Conservation (phyloP, 192 early-diverging fungal genomes). For the Coemansia sp. region DNA sequence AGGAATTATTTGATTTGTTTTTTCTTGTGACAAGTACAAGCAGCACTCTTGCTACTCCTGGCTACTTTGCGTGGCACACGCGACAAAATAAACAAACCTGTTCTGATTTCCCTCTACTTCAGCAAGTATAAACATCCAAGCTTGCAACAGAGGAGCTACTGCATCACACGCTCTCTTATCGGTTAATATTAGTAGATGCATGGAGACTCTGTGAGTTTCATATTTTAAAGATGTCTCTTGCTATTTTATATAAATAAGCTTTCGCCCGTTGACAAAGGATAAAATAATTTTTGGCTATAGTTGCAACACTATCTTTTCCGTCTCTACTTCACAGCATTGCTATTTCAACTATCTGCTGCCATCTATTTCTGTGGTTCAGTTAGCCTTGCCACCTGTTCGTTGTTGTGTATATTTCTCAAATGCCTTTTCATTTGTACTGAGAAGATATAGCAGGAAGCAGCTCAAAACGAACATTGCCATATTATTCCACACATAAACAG, state of each 20-base stretch:
- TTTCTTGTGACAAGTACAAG: neutral
- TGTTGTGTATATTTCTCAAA: too few relatives aligned
- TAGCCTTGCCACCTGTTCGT: too few relatives aligned
- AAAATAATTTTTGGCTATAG: neutral
- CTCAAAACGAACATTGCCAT: too few relatives aligned
- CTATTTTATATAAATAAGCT: neutral
- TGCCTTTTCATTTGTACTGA: too few relatives aligned
- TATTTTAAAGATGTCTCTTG: neutral
- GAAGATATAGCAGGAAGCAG: too few relatives aligned
- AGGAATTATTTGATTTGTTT: conserved; percentile 5
- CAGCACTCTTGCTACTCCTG: neutral
- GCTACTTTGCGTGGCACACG: neutral
- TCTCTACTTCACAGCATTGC: neutral
- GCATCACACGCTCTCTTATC: neutral
- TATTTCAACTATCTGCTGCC: too few relatives aligned
- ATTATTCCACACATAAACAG: too few relatives aligned
- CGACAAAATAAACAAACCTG: conserved; percentile 1
- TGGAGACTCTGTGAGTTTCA: neutral
- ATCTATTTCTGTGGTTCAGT: too few relatives aligned
- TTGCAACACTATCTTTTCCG: neutral
- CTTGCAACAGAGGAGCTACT: neutral
- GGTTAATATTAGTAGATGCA: neutral
- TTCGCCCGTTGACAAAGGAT: neutral
- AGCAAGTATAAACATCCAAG: neutral
- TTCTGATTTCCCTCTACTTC: neutral